phyloP scores from a whole-genome alignment of 306 rosid species.

The Trichosanthes truncata region DNA sequence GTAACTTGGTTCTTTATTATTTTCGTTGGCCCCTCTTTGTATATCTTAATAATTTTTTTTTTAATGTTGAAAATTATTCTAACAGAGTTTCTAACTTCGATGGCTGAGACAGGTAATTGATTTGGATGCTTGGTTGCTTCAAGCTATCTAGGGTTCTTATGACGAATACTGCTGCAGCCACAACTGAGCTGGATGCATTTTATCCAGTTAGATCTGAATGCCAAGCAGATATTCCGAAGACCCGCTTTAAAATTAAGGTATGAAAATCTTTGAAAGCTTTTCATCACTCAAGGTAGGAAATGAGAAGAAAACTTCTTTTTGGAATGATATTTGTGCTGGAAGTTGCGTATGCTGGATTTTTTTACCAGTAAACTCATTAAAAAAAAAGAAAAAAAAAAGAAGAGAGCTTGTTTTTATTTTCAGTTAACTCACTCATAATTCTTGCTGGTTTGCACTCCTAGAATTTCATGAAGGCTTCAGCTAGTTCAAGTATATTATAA shows the following conservation, averaged over 20 bases:
- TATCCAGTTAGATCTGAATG: conserved; percentile 42
- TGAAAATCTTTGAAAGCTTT: background rate
- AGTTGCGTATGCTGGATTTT: background rate
- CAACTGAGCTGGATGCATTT: conserved; percentile 34
- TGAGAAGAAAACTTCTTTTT: background rate
- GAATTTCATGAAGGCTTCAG: background rate
- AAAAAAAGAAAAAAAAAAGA: background rate
- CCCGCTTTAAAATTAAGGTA: conserved; percentile 83
- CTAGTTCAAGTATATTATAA: background rate
- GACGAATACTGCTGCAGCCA: conserved; percentile 24
- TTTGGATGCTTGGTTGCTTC: conserved; percentile 19
- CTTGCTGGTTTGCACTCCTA: background rate
- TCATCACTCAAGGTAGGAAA: background rate
- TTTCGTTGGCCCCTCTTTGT: background rate
- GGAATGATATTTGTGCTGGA: background rate
- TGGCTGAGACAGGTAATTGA: background rate
- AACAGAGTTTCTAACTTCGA: background rate
- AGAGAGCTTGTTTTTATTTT: background rate
- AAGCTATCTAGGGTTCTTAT: conserved; percentile 16
- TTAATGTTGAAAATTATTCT: background rate
- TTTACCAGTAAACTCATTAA: background rate
- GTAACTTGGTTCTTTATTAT: background rate
- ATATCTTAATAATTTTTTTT: background rate
- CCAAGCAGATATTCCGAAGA: conserved; percentile 37
- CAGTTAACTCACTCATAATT: background rate